phyloP scores from a whole-genome alignment of 2,329 filamentous ascomycete species.

The Dryadomyces sulphureus region DNA sequence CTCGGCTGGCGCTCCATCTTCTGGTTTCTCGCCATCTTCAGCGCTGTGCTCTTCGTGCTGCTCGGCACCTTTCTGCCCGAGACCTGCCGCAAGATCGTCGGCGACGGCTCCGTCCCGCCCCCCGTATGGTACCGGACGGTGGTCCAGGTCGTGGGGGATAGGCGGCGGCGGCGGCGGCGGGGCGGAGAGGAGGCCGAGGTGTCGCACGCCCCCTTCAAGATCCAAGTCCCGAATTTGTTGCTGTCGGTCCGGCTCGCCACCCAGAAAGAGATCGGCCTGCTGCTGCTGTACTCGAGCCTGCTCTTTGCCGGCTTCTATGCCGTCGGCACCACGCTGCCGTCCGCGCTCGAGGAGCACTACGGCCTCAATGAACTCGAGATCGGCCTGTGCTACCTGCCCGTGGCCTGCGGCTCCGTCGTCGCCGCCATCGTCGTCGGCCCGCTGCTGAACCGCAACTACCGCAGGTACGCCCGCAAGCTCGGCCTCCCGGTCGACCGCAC shows the following conservation, averaged over 20 bases:
- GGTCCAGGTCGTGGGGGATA: slow-evolving; percentile 7
- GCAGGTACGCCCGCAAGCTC: slow-evolving; percentile 38
- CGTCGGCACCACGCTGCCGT: slow-evolving; percentile 28
- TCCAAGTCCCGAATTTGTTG: slow-evolving; percentile 50
- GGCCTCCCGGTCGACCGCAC: slow-evolving; percentile 38
- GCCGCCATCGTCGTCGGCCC: slow-evolving; percentile 33
- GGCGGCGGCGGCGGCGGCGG: background rate
- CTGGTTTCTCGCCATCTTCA: slow-evolving; percentile 42
- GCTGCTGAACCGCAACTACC: slow-evolving; percentile 53
- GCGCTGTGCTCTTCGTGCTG: slow-evolving; percentile 24
- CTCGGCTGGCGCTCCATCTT: slow-evolving; percentile 47
- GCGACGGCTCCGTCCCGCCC: slow-evolving; percentile 30
- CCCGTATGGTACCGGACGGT: slow-evolving; percentile 9
- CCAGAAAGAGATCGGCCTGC: slow-evolving; percentile 60
- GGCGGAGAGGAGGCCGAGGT: background rate
- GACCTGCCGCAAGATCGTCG: slow-evolving; percentile 33
- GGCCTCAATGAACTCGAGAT: slow-evolving; percentile 40
- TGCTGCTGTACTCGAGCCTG: slow-evolving; percentile 28
- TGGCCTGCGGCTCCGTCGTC: slow-evolving; percentile 32
- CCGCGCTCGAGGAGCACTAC: slow-evolving; percentile 30
- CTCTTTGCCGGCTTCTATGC: slow-evolving; percentile 36
- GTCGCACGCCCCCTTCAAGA: slow-evolving; percentile 5
- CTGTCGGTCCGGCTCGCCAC: slow-evolving; percentile 65
- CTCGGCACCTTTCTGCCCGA: slow-evolving; percentile 38
- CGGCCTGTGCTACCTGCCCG: slow-evolving; percentile 37